These are phyloP conservation scores for Phaseolus lunatus DNA, from an alignment of 306 rosid genomes.

Conservation along the genomic window DNA sequence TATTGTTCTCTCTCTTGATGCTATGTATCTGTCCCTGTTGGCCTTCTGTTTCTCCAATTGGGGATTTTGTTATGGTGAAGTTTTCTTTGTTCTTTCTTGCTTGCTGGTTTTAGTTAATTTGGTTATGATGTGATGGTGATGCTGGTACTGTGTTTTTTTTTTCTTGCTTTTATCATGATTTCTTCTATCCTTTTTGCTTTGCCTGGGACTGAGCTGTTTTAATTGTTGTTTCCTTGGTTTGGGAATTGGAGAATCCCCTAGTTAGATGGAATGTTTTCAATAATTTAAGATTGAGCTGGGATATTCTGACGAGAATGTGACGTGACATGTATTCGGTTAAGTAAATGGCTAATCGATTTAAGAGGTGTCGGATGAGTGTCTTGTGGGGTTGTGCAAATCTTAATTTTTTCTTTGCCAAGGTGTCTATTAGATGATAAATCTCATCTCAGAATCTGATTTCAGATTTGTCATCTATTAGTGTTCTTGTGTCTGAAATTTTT, in stretches of 20 bases:
- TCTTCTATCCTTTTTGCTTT: not conserved
- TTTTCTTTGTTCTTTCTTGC: conserved; percentile 24
- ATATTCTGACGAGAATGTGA: conserved; percentile 16
- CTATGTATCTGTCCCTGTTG: not conserved
- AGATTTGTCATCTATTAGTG: no score
- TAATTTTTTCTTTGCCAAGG: not conserved
- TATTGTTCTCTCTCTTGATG: not conserved
- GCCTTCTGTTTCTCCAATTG: conserved; percentile 1
- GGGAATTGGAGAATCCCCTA: not conserved
- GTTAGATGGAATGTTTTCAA: conserved; percentile 14
- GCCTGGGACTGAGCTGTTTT: not conserved
- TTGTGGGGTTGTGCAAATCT: conserved; percentile 20
- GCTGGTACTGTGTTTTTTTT: not conserved
- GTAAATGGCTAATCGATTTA: not conserved
- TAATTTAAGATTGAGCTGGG: conserved; percentile 6
- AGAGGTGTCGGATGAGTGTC: conserved; percentile 3
- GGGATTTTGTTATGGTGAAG: conserved; percentile 2
- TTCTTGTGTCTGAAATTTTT: not conserved
- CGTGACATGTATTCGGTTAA: not conserved
- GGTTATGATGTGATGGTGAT: conserved; percentile 18
- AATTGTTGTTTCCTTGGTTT: not conserved
- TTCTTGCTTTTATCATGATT: not conserved
- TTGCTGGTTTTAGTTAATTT: conserved; percentile 21
- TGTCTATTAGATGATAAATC: no score
- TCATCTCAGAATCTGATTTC: no score